Evolutionary conservation across 768 basidiomycete genomes (phyloP).

Genomic region (Chalciporus pseudorubinellus): DNA sequence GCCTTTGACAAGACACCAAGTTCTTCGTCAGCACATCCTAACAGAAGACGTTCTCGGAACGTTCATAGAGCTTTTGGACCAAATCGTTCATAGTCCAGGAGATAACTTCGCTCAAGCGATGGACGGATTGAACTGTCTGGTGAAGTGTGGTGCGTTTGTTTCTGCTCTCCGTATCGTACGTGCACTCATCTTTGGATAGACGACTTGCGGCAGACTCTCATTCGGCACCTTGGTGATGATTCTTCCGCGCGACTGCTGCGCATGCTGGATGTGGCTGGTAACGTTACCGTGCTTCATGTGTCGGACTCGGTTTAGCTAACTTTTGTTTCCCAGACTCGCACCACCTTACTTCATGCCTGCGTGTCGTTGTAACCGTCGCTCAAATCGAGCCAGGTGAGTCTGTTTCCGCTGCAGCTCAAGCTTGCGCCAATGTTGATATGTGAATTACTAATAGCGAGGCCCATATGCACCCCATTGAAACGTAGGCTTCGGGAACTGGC

Average conservation of each 20-base stretch:
- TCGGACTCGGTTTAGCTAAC: not conserved
- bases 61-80: not conserved
- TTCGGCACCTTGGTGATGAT: constrained; percentile 4
- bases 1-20: not conserved
- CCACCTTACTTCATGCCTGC: constrained; percentile 15
- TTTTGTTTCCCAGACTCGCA: constrained; percentile 3
- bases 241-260: constrained; percentile 7
- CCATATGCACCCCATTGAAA: constrained; percentile 4
- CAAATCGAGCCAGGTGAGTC: constrained; percentile 14
- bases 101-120: not conserved
- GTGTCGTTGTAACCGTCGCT: constrained; percentile 17
- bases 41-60: not conserved
- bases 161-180: not conserved
- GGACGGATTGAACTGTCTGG: not conserved
- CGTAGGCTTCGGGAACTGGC: constrained; percentile 16
- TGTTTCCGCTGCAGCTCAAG: not conserved
- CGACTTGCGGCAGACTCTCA: constrained; percentile 7
- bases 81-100: not conserved
- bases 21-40: not conserved
- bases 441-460: not conserved
- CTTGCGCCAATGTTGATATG: not conserved
- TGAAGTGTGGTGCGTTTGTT: not conserved
- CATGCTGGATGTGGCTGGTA: constrained; percentile 17
- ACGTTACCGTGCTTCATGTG: not conserved
- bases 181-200: not conserved